Conservation (phyloP, 1,284 basidiomycete species). For the Cutaneotrichosporon sp. region DNA sequence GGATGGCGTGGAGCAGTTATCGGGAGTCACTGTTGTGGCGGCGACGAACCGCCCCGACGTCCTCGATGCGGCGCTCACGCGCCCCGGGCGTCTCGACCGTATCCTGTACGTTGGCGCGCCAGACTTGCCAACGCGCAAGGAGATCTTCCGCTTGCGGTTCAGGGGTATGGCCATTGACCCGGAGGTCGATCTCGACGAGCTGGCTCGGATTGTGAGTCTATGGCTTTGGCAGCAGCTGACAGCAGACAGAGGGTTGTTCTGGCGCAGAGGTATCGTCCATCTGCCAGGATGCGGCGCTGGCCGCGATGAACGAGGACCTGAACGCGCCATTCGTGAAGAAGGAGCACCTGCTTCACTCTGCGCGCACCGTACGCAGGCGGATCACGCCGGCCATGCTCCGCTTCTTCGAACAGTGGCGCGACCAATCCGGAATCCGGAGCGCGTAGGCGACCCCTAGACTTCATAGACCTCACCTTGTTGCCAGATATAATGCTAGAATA, state of each 20-base stretch:
- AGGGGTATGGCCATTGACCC: slow-evolving; percentile 73
- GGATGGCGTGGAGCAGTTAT: slow-evolving; percentile 92
- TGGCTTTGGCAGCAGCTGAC: background rate
- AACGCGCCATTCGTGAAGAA: slow-evolving; percentile 68
- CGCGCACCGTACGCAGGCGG: slow-evolving; percentile 66
- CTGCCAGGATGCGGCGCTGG: slow-evolving; percentile 92
- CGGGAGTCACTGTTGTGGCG: slow-evolving; percentile 88
- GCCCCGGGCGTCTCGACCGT: slow-evolving; percentile 91
- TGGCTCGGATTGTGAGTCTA: slow-evolving; percentile 67
- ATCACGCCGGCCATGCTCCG: slow-evolving; percentile 78
- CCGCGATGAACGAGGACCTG: slow-evolving; percentile 82
- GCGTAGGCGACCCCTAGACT: no score
- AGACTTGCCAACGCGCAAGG: slow-evolving; percentile 67
- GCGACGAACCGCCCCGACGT: slow-evolving; percentile 94
- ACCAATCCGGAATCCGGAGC: slow-evolving; percentile 47
- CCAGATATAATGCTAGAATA: slow-evolving; percentile 15
- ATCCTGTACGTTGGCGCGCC: slow-evolving; percentile 94
- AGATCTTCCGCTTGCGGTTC: slow-evolving; percentile 77
- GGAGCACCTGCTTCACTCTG: slow-evolving; percentile 69
- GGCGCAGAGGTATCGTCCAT: slow-evolving; percentile 89
- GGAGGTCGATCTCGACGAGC: slow-evolving; percentile 61
- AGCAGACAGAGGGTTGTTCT: slow-evolving; percentile 86
- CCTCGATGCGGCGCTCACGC: slow-evolving; percentile 88
- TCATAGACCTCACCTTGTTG: no score
- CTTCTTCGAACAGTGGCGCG: slow-evolving; percentile 62